phyloP scores from a whole-genome alignment of 345 rosid genomes.

The Pistacia vera region DNA sequence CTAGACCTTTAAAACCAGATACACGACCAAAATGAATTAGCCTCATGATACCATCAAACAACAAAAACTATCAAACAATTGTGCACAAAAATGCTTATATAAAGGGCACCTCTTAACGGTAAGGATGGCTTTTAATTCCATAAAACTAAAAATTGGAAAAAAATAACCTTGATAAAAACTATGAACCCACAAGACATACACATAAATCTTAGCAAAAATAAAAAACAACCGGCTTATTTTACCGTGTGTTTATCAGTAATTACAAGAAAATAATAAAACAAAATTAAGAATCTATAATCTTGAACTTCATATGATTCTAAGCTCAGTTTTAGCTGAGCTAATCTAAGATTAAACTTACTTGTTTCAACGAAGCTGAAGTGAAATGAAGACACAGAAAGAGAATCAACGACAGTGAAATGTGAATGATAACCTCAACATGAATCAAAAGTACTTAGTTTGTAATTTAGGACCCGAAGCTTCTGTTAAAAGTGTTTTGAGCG shows the following conservation, averaged over 20 bases:
- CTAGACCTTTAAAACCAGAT: conserved; percentile 7
- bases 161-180: background rate
- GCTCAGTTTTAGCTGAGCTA: background rate
- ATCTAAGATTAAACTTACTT: conserved; percentile 1
- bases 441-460: background rate
- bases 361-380: background rate
- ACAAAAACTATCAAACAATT: background rate
- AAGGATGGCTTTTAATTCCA: conserved; percentile 2
- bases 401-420: background rate
- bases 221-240: background rate
- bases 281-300: conserved; percentile 11
- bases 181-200: conserved; percentile 5
- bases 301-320: background rate
- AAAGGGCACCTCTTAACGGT: conserved; percentile 4
- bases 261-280: background rate
- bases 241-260: no score
- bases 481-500: background rate
- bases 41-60: conserved; percentile 10
- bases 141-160: background rate
- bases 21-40: conserved; percentile 10
- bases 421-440: background rate
- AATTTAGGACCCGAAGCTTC: background rate
- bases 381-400: background rate
- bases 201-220: conserved; percentile 7
- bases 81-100: background rate